Conservation (phyloP, 2,329 filamentous ascomycete genomes). For the Lomentospora prolificans region DNA sequence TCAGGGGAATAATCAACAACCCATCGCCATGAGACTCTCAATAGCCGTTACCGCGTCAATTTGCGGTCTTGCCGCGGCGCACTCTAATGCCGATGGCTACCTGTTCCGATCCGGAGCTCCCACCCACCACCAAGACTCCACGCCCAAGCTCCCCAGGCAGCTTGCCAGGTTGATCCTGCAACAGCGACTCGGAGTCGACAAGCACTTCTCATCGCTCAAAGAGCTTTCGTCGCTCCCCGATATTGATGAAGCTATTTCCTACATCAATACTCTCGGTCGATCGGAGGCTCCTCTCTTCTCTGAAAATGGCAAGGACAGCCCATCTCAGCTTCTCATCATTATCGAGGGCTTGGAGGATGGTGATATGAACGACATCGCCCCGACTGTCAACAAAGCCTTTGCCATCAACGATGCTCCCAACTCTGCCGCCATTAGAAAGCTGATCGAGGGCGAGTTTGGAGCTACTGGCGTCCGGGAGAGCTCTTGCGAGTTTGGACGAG, state of each 20-base stretch:
- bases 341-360: slow-evolving; percentile 44
- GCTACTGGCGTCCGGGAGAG: slow-evolving; percentile 23
- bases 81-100: slow-evolving; percentile 18
- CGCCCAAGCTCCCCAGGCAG: slow-evolving; percentile 32
- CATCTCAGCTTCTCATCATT: slow-evolving; percentile 48
- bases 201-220: slow-evolving; percentile 37
- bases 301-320: slow-evolving; percentile 19
- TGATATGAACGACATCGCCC: slow-evolving; percentile 34
- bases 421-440: slow-evolving; percentile 28
- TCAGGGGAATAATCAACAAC: slow-evolving; percentile 3
- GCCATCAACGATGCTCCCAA: slow-evolving; percentile 36
- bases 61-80: slow-evolving; percentile 27
- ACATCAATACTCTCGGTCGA: slow-evolving; percentile 53
- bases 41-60: slow-evolving; percentile 28
- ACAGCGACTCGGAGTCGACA: slow-evolving; percentile 40
- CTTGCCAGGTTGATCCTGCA: slow-evolving; percentile 49
- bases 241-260: slow-evolving; percentile 38
- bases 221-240: slow-evolving; percentile 31
- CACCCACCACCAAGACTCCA: neutral
- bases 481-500: slow-evolving; percentile 27
- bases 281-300: slow-evolving; percentile 39
- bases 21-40: slow-evolving; percentile 31
- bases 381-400: slow-evolving; percentile 32
- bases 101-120: slow-evolving; percentile 1
- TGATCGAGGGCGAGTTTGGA: slow-evolving; percentile 32